Conservation (phyloP, 179 eudicot species). For the Carnegiea gigantea region DNA sequence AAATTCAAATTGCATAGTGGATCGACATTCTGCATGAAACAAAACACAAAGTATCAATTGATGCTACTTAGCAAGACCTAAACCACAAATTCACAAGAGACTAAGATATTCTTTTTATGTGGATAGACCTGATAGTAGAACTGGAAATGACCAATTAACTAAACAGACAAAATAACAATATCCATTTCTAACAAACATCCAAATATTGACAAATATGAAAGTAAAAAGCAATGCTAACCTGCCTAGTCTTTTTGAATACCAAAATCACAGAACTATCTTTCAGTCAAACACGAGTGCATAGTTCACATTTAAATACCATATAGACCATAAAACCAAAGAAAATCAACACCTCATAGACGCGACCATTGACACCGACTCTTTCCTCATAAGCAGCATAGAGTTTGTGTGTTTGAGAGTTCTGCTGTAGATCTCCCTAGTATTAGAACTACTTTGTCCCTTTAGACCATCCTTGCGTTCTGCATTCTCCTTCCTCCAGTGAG, state of each 20-base stretch:
- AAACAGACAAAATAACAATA: too few relatives aligned
- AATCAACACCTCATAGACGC: slow-evolving; percentile 76
- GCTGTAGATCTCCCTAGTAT: slow-evolving; percentile 32
- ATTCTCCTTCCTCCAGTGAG: slow-evolving; percentile 85
- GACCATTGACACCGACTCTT: slow-evolving; percentile 98
- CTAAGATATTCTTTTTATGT: too few relatives aligned
- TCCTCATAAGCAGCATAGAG: slow-evolving; percentile 60
- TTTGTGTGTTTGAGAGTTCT: slow-evolving; percentile 21
- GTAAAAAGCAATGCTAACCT: too few relatives aligned
- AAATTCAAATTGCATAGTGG: too few relatives aligned
- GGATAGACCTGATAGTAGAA: too few relatives aligned
- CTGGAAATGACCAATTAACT: too few relatives aligned
- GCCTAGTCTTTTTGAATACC: not conserved
- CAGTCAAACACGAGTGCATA: not conserved
- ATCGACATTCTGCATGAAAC: too few relatives aligned
- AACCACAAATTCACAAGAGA: too few relatives aligned
- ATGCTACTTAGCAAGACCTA: too few relatives aligned
- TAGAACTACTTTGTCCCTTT: slow-evolving; percentile 41
- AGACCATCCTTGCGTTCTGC: slow-evolving; percentile 42
- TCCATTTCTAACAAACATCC: too few relatives aligned
- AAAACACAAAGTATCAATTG: too few relatives aligned
- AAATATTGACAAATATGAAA: too few relatives aligned
- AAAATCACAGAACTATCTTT: not conserved
- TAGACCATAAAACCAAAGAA: not conserved
- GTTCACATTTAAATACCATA: not conserved